Evolutionary conservation across 1,284 basidiomycete genomes (phyloP).

Genomic region (Tausonia pullulans): DNA sequence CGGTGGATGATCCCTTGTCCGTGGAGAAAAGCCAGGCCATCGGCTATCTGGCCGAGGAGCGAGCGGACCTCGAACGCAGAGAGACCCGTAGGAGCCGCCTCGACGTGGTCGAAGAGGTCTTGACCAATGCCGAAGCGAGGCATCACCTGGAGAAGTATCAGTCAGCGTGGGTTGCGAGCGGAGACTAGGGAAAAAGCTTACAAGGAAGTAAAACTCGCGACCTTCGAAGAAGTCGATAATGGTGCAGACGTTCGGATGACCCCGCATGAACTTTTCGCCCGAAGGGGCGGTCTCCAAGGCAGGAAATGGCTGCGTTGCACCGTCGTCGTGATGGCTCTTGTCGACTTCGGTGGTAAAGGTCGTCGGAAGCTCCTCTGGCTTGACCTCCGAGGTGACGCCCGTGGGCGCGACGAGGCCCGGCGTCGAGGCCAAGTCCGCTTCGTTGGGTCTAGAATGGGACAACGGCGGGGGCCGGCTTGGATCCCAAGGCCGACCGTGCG

Average conservation of each 20-base stretch:
- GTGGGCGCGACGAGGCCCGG: slow-evolving; percentile 20
- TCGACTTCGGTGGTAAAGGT: not conserved
- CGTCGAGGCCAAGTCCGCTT: not conserved
- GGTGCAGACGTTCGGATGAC: slow-evolving; percentile 49
- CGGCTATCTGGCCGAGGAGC: slow-evolving; percentile 87
- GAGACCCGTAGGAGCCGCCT: slow-evolving; percentile 75
- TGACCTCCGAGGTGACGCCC: slow-evolving; percentile 27
- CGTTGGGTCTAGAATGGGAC: not conserved
- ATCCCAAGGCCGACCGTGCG: slow-evolving; percentile 61
- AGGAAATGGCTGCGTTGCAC: too few species aligned
- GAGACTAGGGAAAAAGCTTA: slow-evolving; percentile 12
- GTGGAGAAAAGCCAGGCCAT: slow-evolving; percentile 84
- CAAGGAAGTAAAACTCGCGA: slow-evolving; percentile 88
- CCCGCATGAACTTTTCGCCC: slow-evolving; percentile 2
- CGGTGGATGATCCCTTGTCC: slow-evolving; percentile 89
- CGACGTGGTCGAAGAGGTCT: slow-evolving; percentile 93
- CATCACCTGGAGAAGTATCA: slow-evolving; percentile 34
- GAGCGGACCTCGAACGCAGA: slow-evolving; percentile 62
- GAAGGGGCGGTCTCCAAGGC: too few species aligned
- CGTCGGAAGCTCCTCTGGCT: slow-evolving; percentile 18
- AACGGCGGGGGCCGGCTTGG: slow-evolving; percentile 32
- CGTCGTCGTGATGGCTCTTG: not conserved
- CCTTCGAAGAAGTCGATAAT: slow-evolving; percentile 97
- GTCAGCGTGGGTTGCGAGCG: not conserved
- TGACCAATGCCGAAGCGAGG: slow-evolving; percentile 41